Evolutionary conservation across 1,284 basidiomycete genomes (phyloP), one percentile per base, ranked within the genome.

Genomic region (Cystobasidium pallidum): DNA sequence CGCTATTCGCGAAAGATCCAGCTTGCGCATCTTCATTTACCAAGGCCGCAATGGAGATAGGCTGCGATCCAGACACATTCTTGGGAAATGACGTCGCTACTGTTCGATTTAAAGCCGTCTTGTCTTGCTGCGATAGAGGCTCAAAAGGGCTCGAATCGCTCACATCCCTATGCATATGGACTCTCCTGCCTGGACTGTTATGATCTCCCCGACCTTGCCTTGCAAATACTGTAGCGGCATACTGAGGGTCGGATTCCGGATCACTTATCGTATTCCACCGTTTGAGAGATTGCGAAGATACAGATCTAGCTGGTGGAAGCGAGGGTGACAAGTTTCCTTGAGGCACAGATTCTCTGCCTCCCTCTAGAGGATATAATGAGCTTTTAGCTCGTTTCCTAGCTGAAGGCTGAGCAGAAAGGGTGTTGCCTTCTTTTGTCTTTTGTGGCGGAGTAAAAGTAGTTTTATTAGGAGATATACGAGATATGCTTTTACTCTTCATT

Each of bases 381-480:
- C 62, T 64, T 21, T 64, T 64, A 10, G 62, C 62, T 36, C 62
- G n/a, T 51, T 64, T 64, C 2, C 62, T 39, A n/a, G 45, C 32
- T 21, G 45, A 36, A 11, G 30, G 26, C 4, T 32, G 62, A 36
- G 61, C 41, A 1, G 41, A 47, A 3, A 36, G 21, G 13, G 61
- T 63, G 2, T 3, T 61, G 6, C 36, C 39, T 51, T 64, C 45
- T 36, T 28, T 55, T 55, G 32, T 55, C 2, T 15, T 26, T 7
- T 17, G 28, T 21, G 26, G 13, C 7, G 59, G 21, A 24, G 59
- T 52, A n/a, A 36, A 64, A 41, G 32, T 49, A 49, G 43, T 24
- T 8, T 15, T 21, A 11, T 13, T 17, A 26, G 43, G 62, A 15
- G 47, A 64, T 36, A 13, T 51, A 8, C 47, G 19, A 1, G 32